Evolutionary conservation across 2,329 filamentous ascomycete genomes (phyloP), one percentile per base, ranked within the genome.

Genomic region (Teratosphaeria gauchensis): DNA sequence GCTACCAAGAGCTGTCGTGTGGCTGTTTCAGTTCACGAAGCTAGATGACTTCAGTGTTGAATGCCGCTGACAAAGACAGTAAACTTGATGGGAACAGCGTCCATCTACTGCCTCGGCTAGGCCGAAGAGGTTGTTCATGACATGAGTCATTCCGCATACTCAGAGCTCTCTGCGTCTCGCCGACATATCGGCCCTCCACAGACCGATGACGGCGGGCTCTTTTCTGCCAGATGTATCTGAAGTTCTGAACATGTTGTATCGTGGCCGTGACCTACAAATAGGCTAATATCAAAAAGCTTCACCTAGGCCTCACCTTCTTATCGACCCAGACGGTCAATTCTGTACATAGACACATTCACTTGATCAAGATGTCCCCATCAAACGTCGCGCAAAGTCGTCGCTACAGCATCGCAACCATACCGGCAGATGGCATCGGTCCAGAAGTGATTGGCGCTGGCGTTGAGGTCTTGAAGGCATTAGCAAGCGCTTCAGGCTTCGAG

Each of bases 391-490:
- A 32, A 9, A 21, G 32, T 14, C 28, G 52, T 1, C 16, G 28
- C 52, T 78, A 80, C 65, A 76, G 69, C 56, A 84, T 87, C 61
- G 84, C 84, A n/a, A 80, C 78, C 32, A 86, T 89, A 57, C 84
- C 85, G 0, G 86, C 83, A 7, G 86, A 89, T 66, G 86, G 86
- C 57, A 88, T 89, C 61, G 86, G 86, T 1, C 80, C 80, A 1
- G 86, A 89, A 70, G 85, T 89, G 11, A 82, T 87, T 70, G 75
- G 79, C 33, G 84, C 84, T 1, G 84, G 84, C 1, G 81, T 88
- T 8, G 75, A 79, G 51, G 86, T 86, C 0, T 72, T 89, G 55
- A 77, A 84, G 61, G 77, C 78, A 14, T 70, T 86, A 0, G 74
- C 77, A 4, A 68, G 76, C 35, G 64, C 64, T 3, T 78, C 80